A percentile compares a stretch with the other conserved stretches of the same genome.
Evolutionary conservation across 179 eudicot species (phyloP).

Genomic region (Dionaea muscipula): DNA sequence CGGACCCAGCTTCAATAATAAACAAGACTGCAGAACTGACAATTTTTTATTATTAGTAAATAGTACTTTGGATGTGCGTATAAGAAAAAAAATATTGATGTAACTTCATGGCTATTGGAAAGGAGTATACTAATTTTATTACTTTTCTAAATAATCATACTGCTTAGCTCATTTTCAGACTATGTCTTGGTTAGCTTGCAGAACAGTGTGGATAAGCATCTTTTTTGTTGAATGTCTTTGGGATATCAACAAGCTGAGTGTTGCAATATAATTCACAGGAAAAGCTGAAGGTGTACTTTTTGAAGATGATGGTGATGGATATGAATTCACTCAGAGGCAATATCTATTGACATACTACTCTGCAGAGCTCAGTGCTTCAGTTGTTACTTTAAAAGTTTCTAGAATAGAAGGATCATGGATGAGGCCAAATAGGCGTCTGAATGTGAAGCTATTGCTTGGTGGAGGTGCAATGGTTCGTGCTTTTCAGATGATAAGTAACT

Average conservation of each 20-base stretch:
- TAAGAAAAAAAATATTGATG: neutral
- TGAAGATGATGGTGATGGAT: slow-evolving; percentile 98
- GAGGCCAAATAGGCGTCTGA: slow-evolving; percentile 75
- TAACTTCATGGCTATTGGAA: neutral
- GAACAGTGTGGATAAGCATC: no score
- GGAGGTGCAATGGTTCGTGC: slow-evolving; percentile 52
- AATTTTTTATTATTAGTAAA: no score
- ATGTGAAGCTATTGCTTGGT: slow-evolving; percentile 69
- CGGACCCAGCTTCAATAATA: no score
- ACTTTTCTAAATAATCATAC: no score
- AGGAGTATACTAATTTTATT: no score
- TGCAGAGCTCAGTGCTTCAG: slow-evolving; percentile 64
- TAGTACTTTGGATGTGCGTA: no score
- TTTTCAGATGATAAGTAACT: neutral
- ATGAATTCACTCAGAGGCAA: slow-evolving; percentile 57
- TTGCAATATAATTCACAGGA: slow-evolving; percentile 34
- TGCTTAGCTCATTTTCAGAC: no score
- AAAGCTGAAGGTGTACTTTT: slow-evolving; percentile 80
- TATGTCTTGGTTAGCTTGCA: no score
- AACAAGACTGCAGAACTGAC: no score
- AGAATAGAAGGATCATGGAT: slow-evolving; percentile 67
- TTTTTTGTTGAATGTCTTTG: neutral
- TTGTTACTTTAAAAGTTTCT: slow-evolving; percentile 48
- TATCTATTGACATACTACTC: slow-evolving; percentile 69
- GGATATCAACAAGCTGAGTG: slow-evolving; percentile 9